Percentiles rank a stretch among this genome's conserved stretches.
These are phyloP conservation scores for Trapa bicornis DNA, from an alignment of 345 rosid genomes.

Conservation along the genomic window DNA sequence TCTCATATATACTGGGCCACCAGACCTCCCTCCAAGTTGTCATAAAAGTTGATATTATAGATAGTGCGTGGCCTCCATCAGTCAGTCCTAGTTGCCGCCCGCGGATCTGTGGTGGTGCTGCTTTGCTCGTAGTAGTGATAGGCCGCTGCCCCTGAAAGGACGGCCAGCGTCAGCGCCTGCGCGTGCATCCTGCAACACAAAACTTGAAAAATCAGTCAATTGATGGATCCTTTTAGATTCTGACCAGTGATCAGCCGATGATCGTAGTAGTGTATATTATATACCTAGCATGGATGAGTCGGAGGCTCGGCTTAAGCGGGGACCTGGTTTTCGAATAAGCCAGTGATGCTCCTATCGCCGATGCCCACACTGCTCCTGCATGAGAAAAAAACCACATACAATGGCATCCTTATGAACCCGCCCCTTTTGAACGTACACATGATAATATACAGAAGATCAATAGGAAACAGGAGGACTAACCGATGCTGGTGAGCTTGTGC, in stretches of 20 bases:
- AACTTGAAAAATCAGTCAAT: not conserved
- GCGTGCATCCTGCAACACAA: constrained; percentile 46
- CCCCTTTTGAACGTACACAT: too few relatives aligned
- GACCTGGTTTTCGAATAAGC: constrained; percentile 33
- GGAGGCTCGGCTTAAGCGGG: constrained; percentile 56
- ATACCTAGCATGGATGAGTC: constrained; percentile 65
- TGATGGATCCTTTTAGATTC: too few relatives aligned
- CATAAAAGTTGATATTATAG: not conserved
- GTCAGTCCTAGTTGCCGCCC: not conserved
- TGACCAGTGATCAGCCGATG: too few relatives aligned
- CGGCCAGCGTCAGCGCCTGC: constrained; percentile 57
- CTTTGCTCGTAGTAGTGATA: constrained; percentile 35
- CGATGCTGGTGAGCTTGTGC: constrained; percentile 56
- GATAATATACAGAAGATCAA: too few relatives aligned
- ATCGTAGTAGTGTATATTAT: too few relatives aligned
- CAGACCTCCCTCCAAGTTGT: not conserved
- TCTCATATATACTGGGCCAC: not conserved
- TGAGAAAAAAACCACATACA: not conserved
- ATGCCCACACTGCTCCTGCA: constrained; percentile 53
- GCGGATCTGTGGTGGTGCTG: constrained; percentile 9
- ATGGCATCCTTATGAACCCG: not conserved
- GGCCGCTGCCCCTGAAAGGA: constrained; percentile 62
- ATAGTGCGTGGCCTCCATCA: too few relatives aligned
- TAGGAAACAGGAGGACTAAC: constrained; percentile 12
- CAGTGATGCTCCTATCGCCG: constrained; percentile 48